phyloP scores from a whole-genome alignment of 2,329 filamentous ascomycete genomes.

The Penicillium griseofulvum region DNA sequence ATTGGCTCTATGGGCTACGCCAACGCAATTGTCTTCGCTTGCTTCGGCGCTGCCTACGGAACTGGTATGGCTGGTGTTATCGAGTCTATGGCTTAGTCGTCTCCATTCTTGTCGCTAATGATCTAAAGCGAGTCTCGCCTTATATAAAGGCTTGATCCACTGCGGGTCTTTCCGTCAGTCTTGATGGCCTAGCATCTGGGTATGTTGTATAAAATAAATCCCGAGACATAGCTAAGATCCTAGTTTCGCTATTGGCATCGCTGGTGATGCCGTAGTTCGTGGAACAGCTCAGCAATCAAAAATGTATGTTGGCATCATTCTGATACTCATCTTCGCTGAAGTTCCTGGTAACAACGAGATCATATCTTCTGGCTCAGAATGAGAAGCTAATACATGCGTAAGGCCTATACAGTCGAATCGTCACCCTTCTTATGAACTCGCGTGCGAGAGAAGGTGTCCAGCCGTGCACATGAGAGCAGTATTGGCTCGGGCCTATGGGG shows the following conservation, averaged over 20 bases:
- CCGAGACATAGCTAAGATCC: background rate
- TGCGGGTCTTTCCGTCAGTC: slow-evolving; percentile 76
- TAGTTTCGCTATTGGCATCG: slow-evolving; percentile 80
- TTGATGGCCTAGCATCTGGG: slow-evolving; percentile 76
- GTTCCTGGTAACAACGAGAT: slow-evolving; percentile 71
- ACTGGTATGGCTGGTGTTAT: slow-evolving; percentile 99
- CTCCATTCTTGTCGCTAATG: slow-evolving; percentile 83
- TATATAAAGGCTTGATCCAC: slow-evolving; percentile 82
- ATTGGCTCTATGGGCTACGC: slow-evolving; percentile 97
- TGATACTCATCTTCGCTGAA: slow-evolving; percentile 99
- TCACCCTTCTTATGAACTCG: no score
- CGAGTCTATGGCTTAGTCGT: slow-evolving; percentile 92
- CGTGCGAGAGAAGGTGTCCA: no score
- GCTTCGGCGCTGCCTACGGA: slow-evolving; percentile 94
- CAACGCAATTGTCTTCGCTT: slow-evolving; percentile 92
- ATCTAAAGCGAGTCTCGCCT: slow-evolving; percentile 65
- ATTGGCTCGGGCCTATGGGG: no score
- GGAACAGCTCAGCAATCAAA: slow-evolving; percentile 52
- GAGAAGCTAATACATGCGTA: no score
- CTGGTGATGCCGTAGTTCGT: slow-evolving; percentile 44
- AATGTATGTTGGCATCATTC: slow-evolving; percentile 83
- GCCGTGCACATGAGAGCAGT: no score
- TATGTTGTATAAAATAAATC: slow-evolving; percentile 27
- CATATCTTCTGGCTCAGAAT: no score
- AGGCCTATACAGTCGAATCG: no score